phyloP scores from a whole-genome alignment of 257 asterid genomes.

The Jacaranda mimosifolia region DNA sequence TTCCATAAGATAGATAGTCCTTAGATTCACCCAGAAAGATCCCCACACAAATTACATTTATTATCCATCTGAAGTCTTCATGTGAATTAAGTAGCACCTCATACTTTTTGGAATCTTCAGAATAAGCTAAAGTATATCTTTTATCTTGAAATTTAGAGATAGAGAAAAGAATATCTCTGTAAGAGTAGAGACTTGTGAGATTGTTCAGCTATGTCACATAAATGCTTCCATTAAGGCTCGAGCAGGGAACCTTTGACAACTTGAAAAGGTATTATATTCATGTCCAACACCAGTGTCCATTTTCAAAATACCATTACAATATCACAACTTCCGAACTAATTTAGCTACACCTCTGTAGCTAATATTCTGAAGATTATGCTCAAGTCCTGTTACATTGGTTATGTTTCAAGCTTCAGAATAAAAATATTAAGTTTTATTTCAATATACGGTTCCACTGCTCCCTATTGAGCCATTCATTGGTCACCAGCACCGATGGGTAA shows the following conservation, averaged over 20 bases:
- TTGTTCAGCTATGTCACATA: conserved; percentile 2
- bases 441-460: background rate
- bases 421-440: too few relatives aligned
- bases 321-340: background rate
- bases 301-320: background rate
- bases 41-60: background rate
- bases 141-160: background rate
- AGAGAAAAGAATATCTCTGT: background rate
- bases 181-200: background rate
- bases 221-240: too few relatives aligned
- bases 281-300: background rate
- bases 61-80: background rate
- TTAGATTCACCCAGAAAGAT: background rate
- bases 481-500: background rate
- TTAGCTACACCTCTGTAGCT: background rate
- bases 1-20: background rate
- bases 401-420: background rate
- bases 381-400: background rate
- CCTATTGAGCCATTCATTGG: background rate
- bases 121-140: background rate
- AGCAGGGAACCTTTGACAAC: too few relatives aligned
- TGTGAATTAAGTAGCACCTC: background rate
- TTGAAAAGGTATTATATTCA: background rate
- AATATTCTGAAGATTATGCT: background rate
- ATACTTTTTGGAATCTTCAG: background rate